Evolutionary conservation across 106 monocot genomes (phyloP), one percentile per base, ranked within the genome.

Genomic region (Dendrobium nobile): DNA sequence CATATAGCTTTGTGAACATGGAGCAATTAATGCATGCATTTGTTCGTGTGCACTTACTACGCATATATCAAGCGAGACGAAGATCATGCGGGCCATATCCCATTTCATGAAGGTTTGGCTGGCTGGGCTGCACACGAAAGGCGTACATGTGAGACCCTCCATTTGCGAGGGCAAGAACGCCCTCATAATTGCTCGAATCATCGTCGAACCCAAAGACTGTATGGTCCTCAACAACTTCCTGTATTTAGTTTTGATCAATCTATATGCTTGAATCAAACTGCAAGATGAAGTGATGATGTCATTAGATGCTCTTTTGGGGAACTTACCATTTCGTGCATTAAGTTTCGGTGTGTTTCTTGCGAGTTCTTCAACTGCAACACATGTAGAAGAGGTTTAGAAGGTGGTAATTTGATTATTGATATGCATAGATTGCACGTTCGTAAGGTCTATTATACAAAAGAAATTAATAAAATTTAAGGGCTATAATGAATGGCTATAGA

Each of bases 81-180:
- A 95, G 92, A 72, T 92, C 91, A 51, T 92, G 91, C 37, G 85
- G 82, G 67, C 79, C 83, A n/a, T 85, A 92, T 77, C 87, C 81
- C 86, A 89, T 87, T 9, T 77, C 87, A 67, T 92, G 92, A 15
- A 95, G 87, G 79, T 95, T 95, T 47, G 90, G 92, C 70, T 95
- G 95, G 87, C 72, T 88, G 4, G 95, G 92, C 70, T 90, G 90
- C 47, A 95, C 84, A 0, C 89, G 87, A 83, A 87, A 89, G 0
- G 86, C 85, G 20, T 89, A 88, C 83, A 89, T 81, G 61, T 91
- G 85, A 28, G 85, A 27, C 5, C 80, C 90, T 5, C 72, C 88
- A 75, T 84, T 80, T 0, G 83, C 82, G 5, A 92, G 82, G 17
- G 85, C 95, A 9, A 84, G 77, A n/a, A 77, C 59, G 27, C 73